Base-by-base conservation (phyloP, 2,329 filamentous ascomycete genomes). In the Trichoderma afroharzianum region DNA sequence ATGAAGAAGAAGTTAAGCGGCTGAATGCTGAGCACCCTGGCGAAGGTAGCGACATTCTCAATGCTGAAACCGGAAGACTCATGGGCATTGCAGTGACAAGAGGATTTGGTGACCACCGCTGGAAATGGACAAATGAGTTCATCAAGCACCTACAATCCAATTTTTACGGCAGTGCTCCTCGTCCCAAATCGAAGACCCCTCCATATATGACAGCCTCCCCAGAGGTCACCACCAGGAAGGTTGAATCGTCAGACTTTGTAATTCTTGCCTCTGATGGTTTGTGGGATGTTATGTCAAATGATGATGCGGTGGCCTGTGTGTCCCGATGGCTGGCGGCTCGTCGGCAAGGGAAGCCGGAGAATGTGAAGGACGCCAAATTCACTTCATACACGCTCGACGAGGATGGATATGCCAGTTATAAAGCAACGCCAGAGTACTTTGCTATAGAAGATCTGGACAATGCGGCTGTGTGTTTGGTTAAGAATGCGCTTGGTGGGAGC, bases 401-500 rank as follows among this genome's bases (percentile, higher is more conserved):
- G 7, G 72, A 78, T 2, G 75, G 74, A 5, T 80, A 72, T 26
- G 63, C 77, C 57, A 70, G 50, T 21, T 76, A 74, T 63, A 76
- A 75, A 70, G 76, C 78, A 11, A 77, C 76, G 1, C 76, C 77
- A 0, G 86, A 88, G 74, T 87, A 91, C 63, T 93, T 94, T 73
- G 89, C 92, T 1, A 89, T 94, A 4, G 90, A 93, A 78, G 93
- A 96, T 77, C 70, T 81, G 14, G 91, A 91, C 79, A 96, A 94
- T 76, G 93, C 88, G 6, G 93, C 93, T 0, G 94, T 93, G 0
- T 93, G 95, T 80, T 85, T 96, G 50, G 88, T 94, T 55, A 88
- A 93, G 73, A 97, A 96, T 77, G 92, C 92, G 0, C 87, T 96
- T 15, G 93, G 93, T 50, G 93, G 93, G 5, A 91, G 88, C 72